A percentile compares a stretch with the other conserved stretches of the same genome.
Evolutionary conservation across 2,329 filamentous ascomycete species (phyloP).

Genomic region (Paraphoma chrysanthemicola): DNA sequence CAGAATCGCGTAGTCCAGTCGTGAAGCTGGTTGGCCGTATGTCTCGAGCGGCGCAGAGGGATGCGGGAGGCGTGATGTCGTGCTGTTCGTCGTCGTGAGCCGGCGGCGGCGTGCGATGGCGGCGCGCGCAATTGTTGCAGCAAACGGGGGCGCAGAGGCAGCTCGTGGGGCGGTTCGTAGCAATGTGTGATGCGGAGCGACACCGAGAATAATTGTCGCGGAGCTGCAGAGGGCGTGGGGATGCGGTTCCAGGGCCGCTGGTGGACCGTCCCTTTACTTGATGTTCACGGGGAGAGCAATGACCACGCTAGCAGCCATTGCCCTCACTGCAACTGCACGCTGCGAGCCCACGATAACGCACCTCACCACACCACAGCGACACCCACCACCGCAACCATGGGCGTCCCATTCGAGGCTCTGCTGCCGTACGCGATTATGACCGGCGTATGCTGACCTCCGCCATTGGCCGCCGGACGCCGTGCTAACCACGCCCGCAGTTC

Average conservation of each 20-base stretch:
- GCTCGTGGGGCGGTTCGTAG: constrained; percentile 41
- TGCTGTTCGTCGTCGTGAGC: constrained; percentile 32
- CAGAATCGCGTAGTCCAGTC: constrained; percentile 8
- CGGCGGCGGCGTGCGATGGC: constrained; percentile 25
- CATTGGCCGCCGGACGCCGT: constrained; percentile 9
- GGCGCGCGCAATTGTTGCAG: constrained; percentile 33
- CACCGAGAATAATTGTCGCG: constrained; percentile 37
- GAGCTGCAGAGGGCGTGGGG: constrained; percentile 35
- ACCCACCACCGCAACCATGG: constrained; percentile 57
- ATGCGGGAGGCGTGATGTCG: constrained; percentile 30
- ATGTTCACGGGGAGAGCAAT: constrained; percentile 6
- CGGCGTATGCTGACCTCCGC: constrained; percentile 55
- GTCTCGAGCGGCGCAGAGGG: constrained; percentile 5
- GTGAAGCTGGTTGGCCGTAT: constrained; percentile 7
- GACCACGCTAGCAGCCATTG: constrained; percentile 4
- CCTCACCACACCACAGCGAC: constrained; percentile 25
- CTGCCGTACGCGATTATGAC: constrained; percentile 70
- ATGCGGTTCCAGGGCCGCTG: constrained; percentile 29
- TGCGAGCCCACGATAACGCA: constrained; percentile 12
- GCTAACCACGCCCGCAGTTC: constrained; percentile 56
- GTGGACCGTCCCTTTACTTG: constrained; percentile 35
- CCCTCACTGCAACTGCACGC: constrained; percentile 9
- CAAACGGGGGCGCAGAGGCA: constrained; percentile 17
- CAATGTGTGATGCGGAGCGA: constrained; percentile 39
- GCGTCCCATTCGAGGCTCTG: constrained; percentile 71